These are phyloP conservation scores for Logfia minima DNA, from an alignment of 129 eudicot species.

Conservation along the genomic window DNA sequence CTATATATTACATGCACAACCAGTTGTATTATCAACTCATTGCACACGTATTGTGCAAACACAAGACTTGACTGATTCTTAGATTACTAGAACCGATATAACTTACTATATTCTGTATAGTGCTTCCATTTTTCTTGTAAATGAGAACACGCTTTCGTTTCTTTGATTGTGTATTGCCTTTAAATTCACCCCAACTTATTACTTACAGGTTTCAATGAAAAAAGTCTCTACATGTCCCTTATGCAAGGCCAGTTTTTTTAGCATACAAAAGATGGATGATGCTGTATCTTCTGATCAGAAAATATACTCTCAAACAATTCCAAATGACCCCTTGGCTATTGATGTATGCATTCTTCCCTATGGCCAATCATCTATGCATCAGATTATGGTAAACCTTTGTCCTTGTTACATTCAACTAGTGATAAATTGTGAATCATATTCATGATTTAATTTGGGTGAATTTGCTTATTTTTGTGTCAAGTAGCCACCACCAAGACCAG, in stretches of 20 bases:
- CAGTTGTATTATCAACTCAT: not conserved
- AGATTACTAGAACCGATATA: not conserved
- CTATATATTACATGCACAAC: not conserved
- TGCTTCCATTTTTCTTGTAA: not conserved
- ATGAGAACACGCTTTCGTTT: not conserved
- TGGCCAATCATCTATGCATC: constrained; percentile 28
- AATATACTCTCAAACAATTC: constrained; percentile 83
- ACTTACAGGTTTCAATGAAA: constrained; percentile 54
- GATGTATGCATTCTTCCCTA: constrained; percentile 66
- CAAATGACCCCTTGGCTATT: constrained; percentile 39
- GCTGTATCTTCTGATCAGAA: constrained; percentile 68
- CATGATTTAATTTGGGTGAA: constrained; percentile 1
- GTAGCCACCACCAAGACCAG: constrained; percentile 46
- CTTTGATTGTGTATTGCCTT: not conserved
- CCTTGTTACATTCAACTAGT: constrained; percentile 9
- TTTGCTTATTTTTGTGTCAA: constrained; percentile 2
- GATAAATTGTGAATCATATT: not conserved
- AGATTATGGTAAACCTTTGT: constrained; percentile 34
- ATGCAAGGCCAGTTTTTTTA: constrained; percentile 73
- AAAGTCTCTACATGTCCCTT: constrained; percentile 81
- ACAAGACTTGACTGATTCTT: constrained; percentile 17
- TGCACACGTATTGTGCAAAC: not conserved
- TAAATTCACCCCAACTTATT: constrained; percentile 2
- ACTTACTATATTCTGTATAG: not conserved
- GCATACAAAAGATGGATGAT: constrained; percentile 79